These are phyloP conservation scores for Trichoderma asperelloides DNA, from an alignment of 495 filamentous ascomycete species.

Conservation along the genomic window DNA sequence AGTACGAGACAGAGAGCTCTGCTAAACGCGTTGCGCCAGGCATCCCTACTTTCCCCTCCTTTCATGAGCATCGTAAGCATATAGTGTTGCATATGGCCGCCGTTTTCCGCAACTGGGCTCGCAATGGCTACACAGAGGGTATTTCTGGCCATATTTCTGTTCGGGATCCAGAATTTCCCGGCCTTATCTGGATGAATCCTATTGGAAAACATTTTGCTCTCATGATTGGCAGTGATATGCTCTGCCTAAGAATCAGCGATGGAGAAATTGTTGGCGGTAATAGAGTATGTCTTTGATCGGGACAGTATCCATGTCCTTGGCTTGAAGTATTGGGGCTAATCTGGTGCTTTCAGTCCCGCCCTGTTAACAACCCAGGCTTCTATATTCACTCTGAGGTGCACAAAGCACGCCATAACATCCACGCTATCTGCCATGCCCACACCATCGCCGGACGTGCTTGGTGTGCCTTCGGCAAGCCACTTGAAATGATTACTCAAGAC, in stretches of 20 bases:
- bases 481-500: constrained; percentile 53
- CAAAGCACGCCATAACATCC: constrained; percentile 42
- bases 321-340: neutral
- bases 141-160: constrained; percentile 52
- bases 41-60: constrained; percentile 20
- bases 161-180: constrained; percentile 43
- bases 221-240: constrained; percentile 16
- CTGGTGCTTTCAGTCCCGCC: constrained; percentile 32
- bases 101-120: constrained; percentile 44
- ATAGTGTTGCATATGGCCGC: constrained; percentile 43
- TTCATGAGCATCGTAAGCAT: constrained; percentile 26
- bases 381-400: constrained; percentile 56
- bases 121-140: constrained; percentile 47
- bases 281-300: constrained; percentile 15
- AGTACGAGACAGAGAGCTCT: too few relatives aligned
- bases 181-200: constrained; percentile 55
- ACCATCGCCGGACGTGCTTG: constrained; percentile 44
- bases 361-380: constrained; percentile 43
- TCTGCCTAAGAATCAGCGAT: constrained; percentile 35
- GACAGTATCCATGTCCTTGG: neutral
- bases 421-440: constrained; percentile 49
- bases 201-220: constrained; percentile 50
- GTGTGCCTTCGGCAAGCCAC: constrained; percentile 40
- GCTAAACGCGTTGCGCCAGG: constrained; percentile 8
- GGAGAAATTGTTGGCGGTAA: constrained; percentile 41